Evolutionary conservation across 768 basidiomycete species (phyloP), one percentile per base, ranked within the genome.

Genomic region (Crucibulum laeve): DNA sequence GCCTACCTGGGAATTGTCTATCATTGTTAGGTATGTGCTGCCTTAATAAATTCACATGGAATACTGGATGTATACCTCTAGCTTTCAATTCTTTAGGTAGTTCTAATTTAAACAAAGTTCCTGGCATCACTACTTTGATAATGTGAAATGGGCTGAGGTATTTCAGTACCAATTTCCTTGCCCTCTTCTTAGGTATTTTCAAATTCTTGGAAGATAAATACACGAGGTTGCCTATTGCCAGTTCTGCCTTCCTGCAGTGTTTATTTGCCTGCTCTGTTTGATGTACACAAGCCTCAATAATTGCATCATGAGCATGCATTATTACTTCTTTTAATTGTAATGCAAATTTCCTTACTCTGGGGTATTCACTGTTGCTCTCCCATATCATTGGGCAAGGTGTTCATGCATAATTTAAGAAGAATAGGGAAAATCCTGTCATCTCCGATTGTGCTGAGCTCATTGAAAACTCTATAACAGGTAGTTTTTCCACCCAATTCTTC

Each of bases 21-120:
- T 52, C 38, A 42, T 72, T 57, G 43, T 64, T 71, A 0, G 63
- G 36, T 1, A 48, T 8, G 32, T 55, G 56, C 1, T 45, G 49
- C 0, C 47, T 19, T 0, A 71, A 51, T 8, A 61, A 48, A 4
- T 57, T 60, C 1, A 55, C 51, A 34, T 71, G 68, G 52, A 69
- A 70, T 0, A 49, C 57, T 4, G 57, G 54, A 41, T 59, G 56
- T 3, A 62, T 48, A 32, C 26, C 50, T 14, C 23, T 28, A 3
- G 42, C 59, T 15, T 47, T 48, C 3, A 59, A 47, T n/a, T n/a
- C n/a, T n/a, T n/a, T n/a, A n/a, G n/a, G n/a, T n/a, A n/a, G n/a
- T n/a, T n/a, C n/a, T n/a, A n/a, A n/a, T n/a, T n/a, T n/a, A n/a
- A n/a, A n/a, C n/a, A n/a, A n/a, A n/a, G n/a, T n/a, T n/a, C n/a